These are phyloP conservation scores for Colletotrichum phormii DNA, from an alignment of 2,329 filamentous ascomycete genomes.

Conservation along the genomic window DNA sequence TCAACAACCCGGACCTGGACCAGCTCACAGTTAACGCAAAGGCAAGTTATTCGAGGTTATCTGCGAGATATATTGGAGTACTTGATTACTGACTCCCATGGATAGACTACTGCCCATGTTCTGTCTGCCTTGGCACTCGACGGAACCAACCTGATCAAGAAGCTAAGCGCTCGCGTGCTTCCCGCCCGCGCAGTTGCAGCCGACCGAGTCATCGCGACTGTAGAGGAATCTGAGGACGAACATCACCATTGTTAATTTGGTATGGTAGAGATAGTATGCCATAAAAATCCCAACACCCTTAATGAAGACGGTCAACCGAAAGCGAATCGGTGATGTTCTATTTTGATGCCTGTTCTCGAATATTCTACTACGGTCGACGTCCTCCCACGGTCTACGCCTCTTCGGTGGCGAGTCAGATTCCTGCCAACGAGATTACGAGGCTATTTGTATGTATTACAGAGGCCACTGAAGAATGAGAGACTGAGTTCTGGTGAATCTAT, in stretches of 20 bases:
- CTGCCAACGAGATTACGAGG: no score
- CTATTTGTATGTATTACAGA: no score
- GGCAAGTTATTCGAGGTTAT: not conserved
- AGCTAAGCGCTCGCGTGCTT: not conserved
- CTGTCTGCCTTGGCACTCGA: conserved; percentile 25
- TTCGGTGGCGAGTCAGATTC: no score
- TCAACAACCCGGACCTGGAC: conserved; percentile 51
- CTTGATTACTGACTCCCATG: not conserved
- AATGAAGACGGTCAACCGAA: no score
- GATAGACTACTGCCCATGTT: conserved; percentile 24
- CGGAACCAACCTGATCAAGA: conserved; percentile 38
- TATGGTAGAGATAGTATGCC: no score
- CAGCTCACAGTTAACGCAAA: conserved; percentile 48
- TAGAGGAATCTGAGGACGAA: not conserved
- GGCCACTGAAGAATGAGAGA: no score
- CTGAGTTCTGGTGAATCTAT: no score
- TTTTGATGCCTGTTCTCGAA: no score
- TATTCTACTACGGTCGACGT: no score
- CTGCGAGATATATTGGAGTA: accelerated
- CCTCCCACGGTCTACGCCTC: no score
- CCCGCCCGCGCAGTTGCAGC: not conserved
- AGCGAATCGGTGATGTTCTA: no score
- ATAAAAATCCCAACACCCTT: accelerated
- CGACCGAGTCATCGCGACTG: not conserved
- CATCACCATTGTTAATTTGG: not conserved